These are phyloP conservation scores for Tuber indicum DNA, from an alignment of 495 filamentous ascomycete species.

Conservation along the genomic window DNA sequence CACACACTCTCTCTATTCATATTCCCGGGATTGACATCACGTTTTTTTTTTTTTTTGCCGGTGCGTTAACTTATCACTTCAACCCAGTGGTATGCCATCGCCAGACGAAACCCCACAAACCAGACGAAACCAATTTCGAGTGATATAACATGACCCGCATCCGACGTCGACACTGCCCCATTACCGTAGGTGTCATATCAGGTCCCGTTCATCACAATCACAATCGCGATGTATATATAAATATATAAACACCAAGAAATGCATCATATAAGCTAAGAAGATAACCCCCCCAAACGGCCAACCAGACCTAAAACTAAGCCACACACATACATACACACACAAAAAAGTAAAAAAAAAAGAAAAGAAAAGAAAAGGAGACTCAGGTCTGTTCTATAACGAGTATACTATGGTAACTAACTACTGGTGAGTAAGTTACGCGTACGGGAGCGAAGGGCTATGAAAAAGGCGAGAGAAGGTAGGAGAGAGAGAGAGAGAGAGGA, in stretches of 20 bases:
- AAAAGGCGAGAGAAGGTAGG: neutral
- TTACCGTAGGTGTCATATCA: no score
- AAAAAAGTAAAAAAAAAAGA: neutral
- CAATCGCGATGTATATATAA: neutral
- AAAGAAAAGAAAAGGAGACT: neutral
- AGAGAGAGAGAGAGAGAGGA: neutral
- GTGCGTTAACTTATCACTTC: no score
- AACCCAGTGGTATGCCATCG: no score
- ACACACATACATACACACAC: neutral
- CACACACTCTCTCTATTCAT: no score
- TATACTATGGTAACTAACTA: neutral
- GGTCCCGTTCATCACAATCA: neutral
- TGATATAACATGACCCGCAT: neutral
- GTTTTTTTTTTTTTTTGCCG: no score
- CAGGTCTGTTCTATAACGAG: constrained; percentile 1
- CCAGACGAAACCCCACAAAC: no score
- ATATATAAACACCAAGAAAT: neutral
- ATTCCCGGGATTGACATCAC: no score
- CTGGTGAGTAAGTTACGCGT: neutral
- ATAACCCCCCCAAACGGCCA: neutral
- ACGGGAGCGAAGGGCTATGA: neutral
- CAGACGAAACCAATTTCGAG: neutral
- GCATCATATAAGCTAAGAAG: neutral
- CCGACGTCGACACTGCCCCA: neutral
- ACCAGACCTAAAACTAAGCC: neutral